phyloP scores from a whole-genome alignment of 495 filamentous ascomycete species.

The Hypoxylon cercidicola region DNA sequence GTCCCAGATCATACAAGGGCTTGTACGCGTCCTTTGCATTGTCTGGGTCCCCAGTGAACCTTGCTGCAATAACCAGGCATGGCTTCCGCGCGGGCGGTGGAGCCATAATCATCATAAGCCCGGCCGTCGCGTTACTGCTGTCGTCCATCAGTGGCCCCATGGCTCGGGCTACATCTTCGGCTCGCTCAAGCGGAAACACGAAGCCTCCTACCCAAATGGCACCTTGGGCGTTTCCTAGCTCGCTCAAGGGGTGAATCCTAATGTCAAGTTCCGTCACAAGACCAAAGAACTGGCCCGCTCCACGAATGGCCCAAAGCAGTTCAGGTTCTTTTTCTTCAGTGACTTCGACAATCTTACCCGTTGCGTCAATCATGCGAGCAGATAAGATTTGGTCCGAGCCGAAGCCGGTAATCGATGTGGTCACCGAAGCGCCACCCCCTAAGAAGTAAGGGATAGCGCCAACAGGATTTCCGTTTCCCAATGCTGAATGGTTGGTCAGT shows the following conservation, averaged over 20 bases:
- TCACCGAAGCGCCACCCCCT: constrained; percentile 28
- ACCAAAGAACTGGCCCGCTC: constrained; percentile 57
- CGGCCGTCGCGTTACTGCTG: constrained; percentile 36
- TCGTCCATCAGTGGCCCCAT: constrained; percentile 36
- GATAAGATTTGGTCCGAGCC: constrained; percentile 47
- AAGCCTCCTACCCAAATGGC: constrained; percentile 40
- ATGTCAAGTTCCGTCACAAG: constrained; percentile 51
- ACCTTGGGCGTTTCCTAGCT: constrained; percentile 11
- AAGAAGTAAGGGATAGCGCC: constrained; percentile 45
- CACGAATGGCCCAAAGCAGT: constrained; percentile 53
- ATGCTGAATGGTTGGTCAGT: constrained; percentile 19
- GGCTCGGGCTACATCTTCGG: constrained; percentile 34
- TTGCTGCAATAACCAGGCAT: background rate
- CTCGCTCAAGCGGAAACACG: constrained; percentile 37
- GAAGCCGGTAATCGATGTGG: constrained; percentile 27
- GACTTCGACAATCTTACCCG: constrained; percentile 45
- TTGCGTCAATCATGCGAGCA: constrained; percentile 43
- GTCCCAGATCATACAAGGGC: background rate
- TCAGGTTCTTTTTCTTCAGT: constrained; percentile 42
- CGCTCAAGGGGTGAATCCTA: constrained; percentile 30
- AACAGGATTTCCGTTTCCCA: constrained; percentile 45
- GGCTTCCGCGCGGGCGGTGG: constrained; percentile 30
- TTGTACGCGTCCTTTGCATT: background rate
- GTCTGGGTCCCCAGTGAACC: background rate
- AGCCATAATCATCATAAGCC: constrained; percentile 41